phyloP scores from a whole-genome alignment of 257 asterid species.

The Solanum ossicruentum region DNA sequence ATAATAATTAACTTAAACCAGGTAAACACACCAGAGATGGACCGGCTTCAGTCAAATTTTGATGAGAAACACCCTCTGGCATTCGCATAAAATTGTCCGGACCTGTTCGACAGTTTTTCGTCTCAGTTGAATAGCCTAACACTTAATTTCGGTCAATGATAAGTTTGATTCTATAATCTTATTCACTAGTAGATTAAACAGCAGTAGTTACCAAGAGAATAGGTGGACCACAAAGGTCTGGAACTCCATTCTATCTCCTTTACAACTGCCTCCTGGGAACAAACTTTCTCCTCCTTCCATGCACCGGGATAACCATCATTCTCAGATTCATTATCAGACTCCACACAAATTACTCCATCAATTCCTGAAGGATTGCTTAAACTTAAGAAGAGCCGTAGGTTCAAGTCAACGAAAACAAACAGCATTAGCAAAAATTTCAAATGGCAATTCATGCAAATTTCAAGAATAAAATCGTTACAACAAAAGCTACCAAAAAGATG shows the following conservation, averaged over 20 bases:
- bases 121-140: constrained; percentile 21
- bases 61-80: constrained; percentile 17
- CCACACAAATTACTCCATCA: constrained; percentile 41
- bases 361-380: constrained; percentile 19
- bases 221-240: constrained; percentile 23
- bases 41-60: constrained; percentile 19
- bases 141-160: constrained; percentile 12
- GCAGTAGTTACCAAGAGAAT: constrained; percentile 19
- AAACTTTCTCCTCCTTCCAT: constrained; percentile 14
- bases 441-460: background rate
- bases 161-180: background rate
- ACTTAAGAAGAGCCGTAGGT: background rate
- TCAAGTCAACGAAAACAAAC: background rate
- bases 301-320: constrained; percentile 8
- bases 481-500: background rate
- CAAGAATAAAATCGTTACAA: background rate
- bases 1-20: constrained; percentile 5
- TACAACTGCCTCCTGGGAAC: constrained; percentile 16
- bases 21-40: constrained; percentile 34
- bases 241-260: constrained; percentile 21
- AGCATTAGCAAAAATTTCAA: background rate
- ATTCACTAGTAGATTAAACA: background rate
- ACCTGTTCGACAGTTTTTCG: constrained; percentile 12
- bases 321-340: constrained; percentile 61
- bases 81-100: constrained; percentile 11